Percentiles rank a stretch among this genome's conserved stretches.
These are phyloP conservation scores for Plectosphaerella plurivora DNA, from an alignment of 2,329 filamentous ascomycete species.

Conservation along the genomic window DNA sequence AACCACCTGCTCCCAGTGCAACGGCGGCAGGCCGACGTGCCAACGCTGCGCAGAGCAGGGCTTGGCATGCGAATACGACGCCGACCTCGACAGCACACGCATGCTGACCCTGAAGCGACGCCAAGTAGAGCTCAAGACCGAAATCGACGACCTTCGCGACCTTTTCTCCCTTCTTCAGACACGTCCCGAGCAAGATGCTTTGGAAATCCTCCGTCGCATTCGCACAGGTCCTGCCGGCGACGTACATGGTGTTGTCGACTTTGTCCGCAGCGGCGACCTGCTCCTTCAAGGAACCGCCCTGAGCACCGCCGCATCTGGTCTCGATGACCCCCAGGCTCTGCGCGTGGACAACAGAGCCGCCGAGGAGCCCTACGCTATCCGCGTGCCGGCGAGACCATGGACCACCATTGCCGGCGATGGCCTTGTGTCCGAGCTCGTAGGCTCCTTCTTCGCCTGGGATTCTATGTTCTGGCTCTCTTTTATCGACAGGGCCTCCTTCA, in stretches of 20 bases:
- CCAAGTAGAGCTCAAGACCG: conserved; percentile 5
- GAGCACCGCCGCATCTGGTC: conserved; percentile 9
- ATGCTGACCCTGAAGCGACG: conserved; percentile 2
- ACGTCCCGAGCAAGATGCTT: conserved; percentile 13
- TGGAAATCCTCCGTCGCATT: conserved; percentile 14
- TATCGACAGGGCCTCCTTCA: conserved; percentile 18
- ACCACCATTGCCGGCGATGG: conserved; percentile 22
- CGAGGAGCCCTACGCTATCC: conserved; percentile 5
- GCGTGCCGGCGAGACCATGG: conserved; percentile 22
- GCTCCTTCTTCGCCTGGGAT: conserved; percentile 24
- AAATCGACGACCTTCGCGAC: conserved; percentile 8
- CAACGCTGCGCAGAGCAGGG: conserved; percentile 3
- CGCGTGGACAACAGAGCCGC: neutral
- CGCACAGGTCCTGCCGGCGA: conserved; percentile 4
- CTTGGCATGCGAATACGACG: conserved; percentile 7
- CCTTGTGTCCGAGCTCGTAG: conserved; percentile 23
- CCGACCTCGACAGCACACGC: conserved; percentile 7
- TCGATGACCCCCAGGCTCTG: conserved; percentile 7
- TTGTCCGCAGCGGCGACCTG: conserved; percentile 14
- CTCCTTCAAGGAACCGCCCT: conserved; percentile 11
- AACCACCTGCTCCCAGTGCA: conserved; percentile 1
- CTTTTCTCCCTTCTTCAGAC: conserved; percentile 12
- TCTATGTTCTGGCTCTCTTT: conserved; percentile 17
- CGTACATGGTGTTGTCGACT: conserved; percentile 5
- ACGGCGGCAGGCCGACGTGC: conserved; percentile 7